These are phyloP conservation scores for Trichosporon inkin DNA, from an alignment of 1,284 basidiomycete species.

Conservation along the genomic window DNA sequence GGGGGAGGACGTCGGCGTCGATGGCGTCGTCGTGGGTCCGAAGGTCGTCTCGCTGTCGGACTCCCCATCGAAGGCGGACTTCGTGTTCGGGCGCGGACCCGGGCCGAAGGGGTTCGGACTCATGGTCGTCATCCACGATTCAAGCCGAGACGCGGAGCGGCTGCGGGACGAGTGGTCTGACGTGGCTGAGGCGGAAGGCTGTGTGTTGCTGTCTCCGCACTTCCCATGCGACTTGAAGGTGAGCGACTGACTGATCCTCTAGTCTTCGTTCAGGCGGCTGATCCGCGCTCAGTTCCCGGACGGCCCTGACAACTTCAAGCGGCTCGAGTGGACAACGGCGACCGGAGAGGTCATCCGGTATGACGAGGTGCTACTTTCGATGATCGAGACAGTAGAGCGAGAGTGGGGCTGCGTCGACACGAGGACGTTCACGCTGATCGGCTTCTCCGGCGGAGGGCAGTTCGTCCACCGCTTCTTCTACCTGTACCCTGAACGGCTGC, in stretches of 20 bases:
- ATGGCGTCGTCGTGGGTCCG: constrained; percentile 8
- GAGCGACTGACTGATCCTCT: not conserved
- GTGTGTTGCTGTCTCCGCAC: constrained; percentile 20
- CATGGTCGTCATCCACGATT: constrained; percentile 22
- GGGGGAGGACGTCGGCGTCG: constrained; percentile 16
- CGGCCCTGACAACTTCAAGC: constrained; percentile 27
- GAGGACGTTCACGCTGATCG: constrained; percentile 16
- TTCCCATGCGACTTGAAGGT: constrained; percentile 22
- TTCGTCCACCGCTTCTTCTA: constrained; percentile 28
- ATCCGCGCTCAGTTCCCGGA: constrained; percentile 16
- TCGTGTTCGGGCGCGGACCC: not conserved
- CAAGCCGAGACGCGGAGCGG: constrained; percentile 19
- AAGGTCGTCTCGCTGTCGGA: not conserved
- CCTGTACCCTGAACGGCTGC: constrained; percentile 23
- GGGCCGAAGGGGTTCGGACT: constrained; percentile 15
- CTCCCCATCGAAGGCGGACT: constrained; percentile 1
- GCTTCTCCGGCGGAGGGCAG: constrained; percentile 27
- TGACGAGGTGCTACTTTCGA: constrained; percentile 21
- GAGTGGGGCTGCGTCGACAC: constrained; percentile 26
- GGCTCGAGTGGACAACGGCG: constrained; percentile 15
- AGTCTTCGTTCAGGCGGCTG: not conserved
- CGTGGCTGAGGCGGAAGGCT: constrained; percentile 18
- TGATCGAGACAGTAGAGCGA: constrained; percentile 18
- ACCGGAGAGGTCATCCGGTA: constrained; percentile 15
- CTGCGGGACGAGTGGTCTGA: constrained; percentile 16